Base-by-base conservation (phyloP, 352 stramenopile species). In the Phytophthora kernoviae region DNA sequence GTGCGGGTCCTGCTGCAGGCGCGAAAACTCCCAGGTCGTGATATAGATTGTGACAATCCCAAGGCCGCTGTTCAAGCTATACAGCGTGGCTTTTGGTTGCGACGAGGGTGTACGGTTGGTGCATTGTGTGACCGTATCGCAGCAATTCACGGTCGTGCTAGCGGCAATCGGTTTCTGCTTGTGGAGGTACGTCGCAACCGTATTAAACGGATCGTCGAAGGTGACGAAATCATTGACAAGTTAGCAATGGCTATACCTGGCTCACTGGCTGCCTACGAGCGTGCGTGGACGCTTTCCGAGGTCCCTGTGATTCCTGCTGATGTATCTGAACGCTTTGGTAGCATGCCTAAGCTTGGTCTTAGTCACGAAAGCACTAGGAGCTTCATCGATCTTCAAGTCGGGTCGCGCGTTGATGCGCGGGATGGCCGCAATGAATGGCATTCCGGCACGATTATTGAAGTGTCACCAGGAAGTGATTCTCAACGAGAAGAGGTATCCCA, bases 131-230 rank as follows among this genome's bases (percentile, higher is more conserved):
- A 84, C 22, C 71, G 79, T 24, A 80, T 93, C 22, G 79, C 70
- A 0, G 8, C 60, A 3, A 58, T 63, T 22, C 56, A 77, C 2
- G 58, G 73, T 10, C 74, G 73, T 4, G 53, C 59, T 4, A 39
- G 42, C 50, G 68, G 71, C 20, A 83, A 84, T 27, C 75, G 79
- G 2, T 89, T 91, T 47, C 65, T 93, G 22, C 66, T 93, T 27
- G 81, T 90, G 7, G 79, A 91, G 53, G 68, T 91, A 26, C 75
- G 79, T 21, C 75, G 75, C 18, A 80, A 82, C 61, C 79, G 83
- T n/a, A 93, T 93, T 40, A 88, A 83, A 27, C 77, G 81, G 18
- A 84, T 93, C 41, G 61, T 93, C 47, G 79, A 90, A 33, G 70
- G 73, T 15, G 68, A 80, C 17, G 83, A 92, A 40, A 34, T 71